Evolutionary conservation across 106 monocot species (phyloP), one percentile per base, ranked within the genome.

Genomic region (Allium sativum): DNA sequence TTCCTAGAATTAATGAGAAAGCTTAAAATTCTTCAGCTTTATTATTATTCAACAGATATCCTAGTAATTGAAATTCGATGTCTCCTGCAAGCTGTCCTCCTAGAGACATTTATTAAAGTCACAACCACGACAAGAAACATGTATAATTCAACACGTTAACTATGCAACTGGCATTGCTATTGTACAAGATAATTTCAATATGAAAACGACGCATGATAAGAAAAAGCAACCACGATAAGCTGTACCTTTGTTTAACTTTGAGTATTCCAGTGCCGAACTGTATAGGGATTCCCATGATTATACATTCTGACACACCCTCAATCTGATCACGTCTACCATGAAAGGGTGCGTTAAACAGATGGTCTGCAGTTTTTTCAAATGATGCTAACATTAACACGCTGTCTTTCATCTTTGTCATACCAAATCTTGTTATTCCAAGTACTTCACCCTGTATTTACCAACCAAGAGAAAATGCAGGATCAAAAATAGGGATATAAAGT

Each of bases 241-340:
- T 50, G 20, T 79, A 96, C 96, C 96, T 96, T 65, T 96, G 96
- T 64, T 75, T 91, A 61, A 96, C 71, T 88, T 91, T 91, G 55
- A 85, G 80, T 45, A 91, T 88, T 73, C 96, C 96, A 41, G 91
- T 96, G 42, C 96, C 96, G 7, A 91, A 65, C 55, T 73, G 87
- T 84, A 96, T 96, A 0, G 96, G 96, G 40, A 91, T 88, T 48
- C 96, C 96, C 91, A 82, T 91, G 41, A 96, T 91, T 67, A 96
- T 91, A 58, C 91, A 84, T 67, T 96, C 96, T 70, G 81, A 87
- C 42, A 96, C 96, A 40, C 96, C 96, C 47, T 96, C 77, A 70
- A 96, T 91, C 50, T 82, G 77, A 61, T 96, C 96, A 65, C 75
- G 80, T 65, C 82, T 78, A 31, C 87, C 87, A 76, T 76, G 82